Percentiles rank a stretch among this genome's conserved stretches.
Conservation (phyloP, 1,284 basidiomycete genomes). For the Farysia itapuensis region DNA sequence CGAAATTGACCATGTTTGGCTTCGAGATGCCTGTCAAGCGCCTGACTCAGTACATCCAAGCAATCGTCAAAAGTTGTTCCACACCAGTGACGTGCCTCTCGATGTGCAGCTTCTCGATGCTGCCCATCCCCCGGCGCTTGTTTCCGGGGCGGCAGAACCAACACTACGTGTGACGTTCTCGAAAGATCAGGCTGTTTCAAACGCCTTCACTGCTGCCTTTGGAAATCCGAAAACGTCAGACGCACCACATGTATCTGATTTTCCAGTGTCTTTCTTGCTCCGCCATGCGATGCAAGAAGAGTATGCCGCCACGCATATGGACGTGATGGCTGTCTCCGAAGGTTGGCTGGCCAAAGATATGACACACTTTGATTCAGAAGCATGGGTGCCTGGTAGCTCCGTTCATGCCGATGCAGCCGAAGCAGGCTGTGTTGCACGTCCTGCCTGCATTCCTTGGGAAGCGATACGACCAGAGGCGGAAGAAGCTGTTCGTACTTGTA, state of each 20-base stretch:
- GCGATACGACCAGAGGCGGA: conserved; percentile 14
- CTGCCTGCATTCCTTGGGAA: conserved; percentile 63
- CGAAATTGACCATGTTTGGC: conserved; percentile 57
- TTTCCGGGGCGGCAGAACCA: conserved; percentile 9
- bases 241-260: conserved; percentile 40
- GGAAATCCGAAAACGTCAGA: conserved; percentile 8
- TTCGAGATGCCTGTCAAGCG: conserved; percentile 68
- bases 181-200: conserved; percentile 32
- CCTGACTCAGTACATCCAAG: conserved; percentile 70
- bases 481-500: conserved; percentile 27
- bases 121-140: conserved; percentile 37
- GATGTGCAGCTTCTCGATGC: conserved; percentile 62
- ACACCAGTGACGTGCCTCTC: conserved; percentile 65
- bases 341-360: conserved; percentile 51
- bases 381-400: conserved; percentile 16
- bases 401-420: conserved; percentile 1
- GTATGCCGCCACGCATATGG: conserved; percentile 47
- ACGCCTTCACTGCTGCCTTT: conserved; percentile 47
- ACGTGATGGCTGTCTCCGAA: conserved; percentile 39
- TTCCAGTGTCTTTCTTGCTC: conserved; percentile 61
- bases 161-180: conserved; percentile 31
- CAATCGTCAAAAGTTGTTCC: conserved; percentile 75
- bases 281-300: conserved; percentile 63
- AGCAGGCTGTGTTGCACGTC: conserved; percentile 62
- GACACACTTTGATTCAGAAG: conserved; percentile 33